Conservation (phyloP, 2,329 filamentous ascomycete species). For the Claviceps paspali region DNA sequence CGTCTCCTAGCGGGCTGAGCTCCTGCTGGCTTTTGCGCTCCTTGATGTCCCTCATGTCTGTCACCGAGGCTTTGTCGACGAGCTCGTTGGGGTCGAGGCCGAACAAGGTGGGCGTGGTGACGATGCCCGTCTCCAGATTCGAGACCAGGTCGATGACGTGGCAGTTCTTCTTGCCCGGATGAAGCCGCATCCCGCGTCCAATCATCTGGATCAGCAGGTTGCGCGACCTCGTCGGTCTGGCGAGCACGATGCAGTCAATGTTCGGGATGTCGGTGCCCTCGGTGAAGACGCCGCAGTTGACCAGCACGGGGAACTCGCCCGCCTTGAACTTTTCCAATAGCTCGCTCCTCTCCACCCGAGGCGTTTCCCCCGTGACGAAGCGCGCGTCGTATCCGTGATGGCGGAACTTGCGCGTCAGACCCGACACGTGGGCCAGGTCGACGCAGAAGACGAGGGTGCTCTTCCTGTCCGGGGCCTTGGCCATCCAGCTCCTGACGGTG, state of each 20-base stretch:
- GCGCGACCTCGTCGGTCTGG: conserved; percentile 77
- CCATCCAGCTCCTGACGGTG: conserved; percentile 73
- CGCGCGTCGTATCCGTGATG: conserved; percentile 65
- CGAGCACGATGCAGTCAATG: conserved; percentile 83
- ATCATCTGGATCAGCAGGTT: conserved; percentile 97
- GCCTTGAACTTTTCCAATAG: conserved; percentile 62
- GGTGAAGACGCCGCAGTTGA: conserved; percentile 94
- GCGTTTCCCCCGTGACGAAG: conserved; percentile 74
- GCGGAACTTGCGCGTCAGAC: conserved; percentile 62
- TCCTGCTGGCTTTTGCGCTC: conserved; percentile 30
- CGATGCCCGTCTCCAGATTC: conserved; percentile 65
- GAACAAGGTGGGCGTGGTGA: conserved; percentile 84
- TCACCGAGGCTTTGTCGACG: conserved; percentile 48
- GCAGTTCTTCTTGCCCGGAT: conserved; percentile 70
- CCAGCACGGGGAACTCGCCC: conserved; percentile 66
- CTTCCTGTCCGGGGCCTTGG: conserved; percentile 55
- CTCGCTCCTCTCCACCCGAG: conserved; percentile 49
- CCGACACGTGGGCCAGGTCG: conserved; percentile 66
- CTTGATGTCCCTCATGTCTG: conserved; percentile 43
- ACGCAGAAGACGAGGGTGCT: conserved; percentile 93
- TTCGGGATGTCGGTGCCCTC: conserved; percentile 97
- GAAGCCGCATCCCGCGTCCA: conserved; percentile 75
- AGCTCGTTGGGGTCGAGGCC: conserved; percentile 75
- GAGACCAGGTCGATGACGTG: conserved; percentile 96
- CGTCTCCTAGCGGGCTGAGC: conserved; percentile 8